Evolutionary conservation across 768 basidiomycete genomes (phyloP).

Genomic region (Rhizopogon vulgaris): DNA sequence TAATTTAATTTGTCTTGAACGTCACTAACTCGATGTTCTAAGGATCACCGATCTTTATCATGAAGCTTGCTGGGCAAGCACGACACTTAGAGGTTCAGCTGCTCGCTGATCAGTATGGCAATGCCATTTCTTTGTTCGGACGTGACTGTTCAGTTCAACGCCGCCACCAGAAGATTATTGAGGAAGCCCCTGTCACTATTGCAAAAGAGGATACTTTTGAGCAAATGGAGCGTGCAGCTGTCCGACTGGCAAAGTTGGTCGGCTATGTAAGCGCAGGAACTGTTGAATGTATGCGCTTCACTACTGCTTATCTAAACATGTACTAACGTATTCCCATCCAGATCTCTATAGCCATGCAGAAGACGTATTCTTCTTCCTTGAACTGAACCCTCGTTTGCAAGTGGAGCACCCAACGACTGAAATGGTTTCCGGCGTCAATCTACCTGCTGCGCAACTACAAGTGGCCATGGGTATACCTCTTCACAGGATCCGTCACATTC

Average conservation of each 20-base stretch:
- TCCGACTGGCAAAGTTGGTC: conserved; percentile 95
- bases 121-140: conserved; percentile 97
- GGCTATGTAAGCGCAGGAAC: conserved; percentile 99
- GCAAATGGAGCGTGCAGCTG: conserved; percentile 99
- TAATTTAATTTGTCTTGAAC: neutral
- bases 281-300: conserved; percentile 72
- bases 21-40: conserved; percentile 4
- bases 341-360: conserved; percentile 94
- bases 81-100: conserved; percentile 98
- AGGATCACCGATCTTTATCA: conserved; percentile 99
- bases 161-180: conserved; percentile 99
- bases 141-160: conserved; percentile 99
- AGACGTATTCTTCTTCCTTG: conserved; percentile 94
- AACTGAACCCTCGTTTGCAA: conserved; percentile 98
- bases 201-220: conserved; percentile 89
- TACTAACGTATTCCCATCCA: conserved; percentile 22
- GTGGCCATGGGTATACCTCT: conserved; percentile 97
- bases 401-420: conserved; percentile 99
- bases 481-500: conserved; percentile 92
- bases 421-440: conserved; percentile 98
- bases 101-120: conserved; percentile 97
- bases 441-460: conserved; percentile 95
- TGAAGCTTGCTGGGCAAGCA: conserved; percentile 98
- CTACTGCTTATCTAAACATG: conserved; percentile 1
- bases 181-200: conserved; percentile 98